A percentile compares a stretch with the other conserved stretches of the same genome.
These are phyloP conservation scores for Sporothrix protearum DNA, from an alignment of 2,329 filamentous ascomycete species.

Conservation along the genomic window DNA sequence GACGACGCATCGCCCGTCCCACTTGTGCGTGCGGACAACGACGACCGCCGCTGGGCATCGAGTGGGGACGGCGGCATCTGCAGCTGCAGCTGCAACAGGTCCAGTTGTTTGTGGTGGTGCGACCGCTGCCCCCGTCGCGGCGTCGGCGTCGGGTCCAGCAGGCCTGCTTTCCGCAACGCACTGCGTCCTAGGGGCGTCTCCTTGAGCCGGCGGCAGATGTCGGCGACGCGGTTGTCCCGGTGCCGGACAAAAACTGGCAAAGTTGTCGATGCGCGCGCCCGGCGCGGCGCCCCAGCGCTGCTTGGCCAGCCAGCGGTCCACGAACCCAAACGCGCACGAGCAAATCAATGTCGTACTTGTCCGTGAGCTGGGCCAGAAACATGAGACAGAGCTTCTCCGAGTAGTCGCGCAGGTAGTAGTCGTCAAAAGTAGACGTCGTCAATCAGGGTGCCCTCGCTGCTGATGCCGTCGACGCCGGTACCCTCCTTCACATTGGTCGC, in stretches of 20 bases:
- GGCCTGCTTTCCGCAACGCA: conserved; percentile 50
- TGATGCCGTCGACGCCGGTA: not conserved
- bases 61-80: conserved; percentile 19
- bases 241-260: conserved; percentile 38
- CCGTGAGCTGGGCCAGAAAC: conserved; percentile 57
- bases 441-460: conserved; percentile 42
- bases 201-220: conserved; percentile 50
- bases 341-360: conserved; percentile 53
- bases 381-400: conserved; percentile 58
- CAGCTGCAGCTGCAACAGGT: conserved; percentile 40
- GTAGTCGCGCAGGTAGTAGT: conserved; percentile 60
- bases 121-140: not conserved
- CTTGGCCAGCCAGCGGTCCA: conserved; percentile 69
- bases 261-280: conserved; percentile 49
- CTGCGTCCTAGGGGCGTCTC: conserved; percentile 50
- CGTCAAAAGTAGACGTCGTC: conserved; percentile 58
- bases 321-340: conserved; percentile 60
- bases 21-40: not conserved
- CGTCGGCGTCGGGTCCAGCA: conserved; percentile 38
- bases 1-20: not conserved
- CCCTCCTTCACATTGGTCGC: conserved; percentile 36
- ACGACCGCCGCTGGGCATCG: not conserved
- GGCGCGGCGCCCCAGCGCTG: conserved; percentile 60
- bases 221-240: conserved; percentile 52
- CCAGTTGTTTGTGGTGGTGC: not conserved